These are phyloP conservation scores for Neurospora sp. DNA, from an alignment of 495 filamentous ascomycete species.

Conservation along the genomic window DNA sequence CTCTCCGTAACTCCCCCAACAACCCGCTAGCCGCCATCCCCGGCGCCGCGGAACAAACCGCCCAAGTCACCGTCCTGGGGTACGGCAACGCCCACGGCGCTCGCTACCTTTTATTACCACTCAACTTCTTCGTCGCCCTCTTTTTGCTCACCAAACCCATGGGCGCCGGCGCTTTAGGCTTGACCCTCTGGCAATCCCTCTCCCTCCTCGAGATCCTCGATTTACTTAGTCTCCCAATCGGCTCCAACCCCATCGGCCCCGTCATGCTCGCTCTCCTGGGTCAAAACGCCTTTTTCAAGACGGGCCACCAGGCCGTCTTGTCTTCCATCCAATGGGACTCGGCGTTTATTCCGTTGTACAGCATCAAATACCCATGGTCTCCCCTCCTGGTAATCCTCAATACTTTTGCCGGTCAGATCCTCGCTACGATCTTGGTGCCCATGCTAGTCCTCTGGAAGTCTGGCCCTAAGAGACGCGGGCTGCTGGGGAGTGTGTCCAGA, in stretches of 20 bases:
- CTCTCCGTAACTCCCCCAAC: conserved; percentile 20
- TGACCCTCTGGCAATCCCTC: conserved; percentile 77
- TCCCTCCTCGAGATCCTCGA: conserved; percentile 83
- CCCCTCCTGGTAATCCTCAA: conserved; percentile 76
- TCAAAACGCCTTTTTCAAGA: conserved; percentile 93
- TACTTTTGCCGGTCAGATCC: conserved; percentile 79
- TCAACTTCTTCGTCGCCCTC: conserved; percentile 64
- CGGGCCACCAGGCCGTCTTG: conserved; percentile 87
- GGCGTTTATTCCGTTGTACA: conserved; percentile 70
- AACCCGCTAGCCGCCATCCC: neutral
- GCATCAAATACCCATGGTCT: conserved; percentile 80
- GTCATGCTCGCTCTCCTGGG: conserved; percentile 76
- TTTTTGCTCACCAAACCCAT: conserved; percentile 88
- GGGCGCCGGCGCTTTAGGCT: conserved; percentile 72
- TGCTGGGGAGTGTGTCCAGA: conserved; percentile 59
- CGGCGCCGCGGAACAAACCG: conserved; percentile 11
- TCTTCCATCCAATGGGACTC: conserved; percentile 86
- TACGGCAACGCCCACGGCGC: conserved; percentile 89
- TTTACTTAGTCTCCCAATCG: conserved; percentile 49
- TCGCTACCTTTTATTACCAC: conserved; percentile 75
- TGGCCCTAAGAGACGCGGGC: conserved; percentile 36
- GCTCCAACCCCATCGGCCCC: conserved; percentile 64
- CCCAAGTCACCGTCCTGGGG: conserved; percentile 70
- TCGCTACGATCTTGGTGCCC: conserved; percentile 69
- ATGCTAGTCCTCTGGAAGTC: conserved; percentile 80